Evolutionary conservation across 2,329 filamentous ascomycete species (phyloP), one percentile per base, ranked within the genome.

Genomic region (Lomentospora prolificans): DNA sequence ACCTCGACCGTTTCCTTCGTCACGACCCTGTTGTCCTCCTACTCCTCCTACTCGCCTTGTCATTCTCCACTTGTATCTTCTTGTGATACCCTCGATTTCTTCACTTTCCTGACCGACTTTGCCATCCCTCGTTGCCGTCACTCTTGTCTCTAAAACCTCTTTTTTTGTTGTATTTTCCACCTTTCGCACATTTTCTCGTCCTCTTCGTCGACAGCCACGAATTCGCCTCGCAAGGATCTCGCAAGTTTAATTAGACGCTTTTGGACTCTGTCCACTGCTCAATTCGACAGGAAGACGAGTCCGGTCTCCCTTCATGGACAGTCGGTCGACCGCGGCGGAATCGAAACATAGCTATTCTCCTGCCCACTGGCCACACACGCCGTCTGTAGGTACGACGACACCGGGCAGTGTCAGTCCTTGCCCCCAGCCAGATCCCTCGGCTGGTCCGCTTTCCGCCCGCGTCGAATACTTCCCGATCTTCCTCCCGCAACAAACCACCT

Each of bases 401-500:
- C 57, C 60, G 14, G 50, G 44, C 6, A 53, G 60, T 64, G 63
- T 62, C 67, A 68, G 39, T 27, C 55, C 27, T 55, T 53, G 50
- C 22, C 53, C 50, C 39, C 69, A 58, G 60, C 63, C 60, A 61
- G 62, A 59, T 58, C 63, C 57, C 56, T 67, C 46, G 68, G 68
- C 56, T 28, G 61, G 58, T 57, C 60, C 62, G 50, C 67, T 69
- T 56, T 68, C 75, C 53, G 66, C 73, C 59, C 72, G 75, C 58
- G 63, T 81, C 63, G 78, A 82, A 60, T 71, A 81, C 58, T 70
- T 81, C 27, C 80, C 81, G 33, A 75, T 81, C 60, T 70, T 82
- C 62, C 72, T 82, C 57, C 80, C 80, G 14, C 80, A 82, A 59
- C 80, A 84, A 60, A 72, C 77, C 31, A 79, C 75, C 44, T 71